Evolutionary conservation across 768 basidiomycete genomes (phyloP).

Genomic region (Tephrocybe sp.): DNA sequence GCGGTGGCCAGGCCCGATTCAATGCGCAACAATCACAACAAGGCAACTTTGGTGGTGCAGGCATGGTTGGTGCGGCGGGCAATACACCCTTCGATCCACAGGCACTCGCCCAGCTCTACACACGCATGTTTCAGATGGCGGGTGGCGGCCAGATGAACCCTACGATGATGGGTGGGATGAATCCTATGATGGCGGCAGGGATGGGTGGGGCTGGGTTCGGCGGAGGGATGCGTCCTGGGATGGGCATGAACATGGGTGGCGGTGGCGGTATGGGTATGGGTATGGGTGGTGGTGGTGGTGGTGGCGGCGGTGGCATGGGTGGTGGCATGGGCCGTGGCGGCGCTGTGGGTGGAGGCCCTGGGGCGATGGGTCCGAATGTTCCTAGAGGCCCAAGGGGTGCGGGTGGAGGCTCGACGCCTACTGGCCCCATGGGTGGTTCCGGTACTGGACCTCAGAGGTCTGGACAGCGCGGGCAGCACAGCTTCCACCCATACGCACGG

Average conservation of each 20-base stretch:
- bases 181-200: constrained; percentile 26
- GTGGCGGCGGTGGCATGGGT: constrained; percentile 23
- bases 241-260: constrained; percentile 34
- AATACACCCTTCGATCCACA: constrained; percentile 86
- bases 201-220: constrained; percentile 10
- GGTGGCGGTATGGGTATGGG: constrained; percentile 38
- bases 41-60: constrained; percentile 35
- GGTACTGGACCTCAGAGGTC: constrained; percentile 70
- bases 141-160: constrained; percentile 53
- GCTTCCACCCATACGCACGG: constrained; percentile 83
- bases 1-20: constrained; percentile 17
- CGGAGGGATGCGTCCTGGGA: constrained; percentile 23
- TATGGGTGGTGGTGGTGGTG: constrained; percentile 38
- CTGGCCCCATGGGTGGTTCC: constrained; percentile 40
- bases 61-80: constrained; percentile 24
- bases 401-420: constrained; percentile 40
- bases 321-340: constrained; percentile 37
- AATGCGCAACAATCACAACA: constrained; percentile 30
- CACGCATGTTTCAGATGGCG: constrained; percentile 91
- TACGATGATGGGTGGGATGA: constrained; percentile 52
- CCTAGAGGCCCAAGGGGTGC: constrained; percentile 66
- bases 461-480: constrained; percentile 72
- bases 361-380: constrained; percentile 52
- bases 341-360: constrained; percentile 36
- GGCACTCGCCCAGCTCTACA: constrained; percentile 89